Evolutionary conservation across 345 rosid genomes (phyloP).

Genomic region (Ceriops tagal): DNA sequence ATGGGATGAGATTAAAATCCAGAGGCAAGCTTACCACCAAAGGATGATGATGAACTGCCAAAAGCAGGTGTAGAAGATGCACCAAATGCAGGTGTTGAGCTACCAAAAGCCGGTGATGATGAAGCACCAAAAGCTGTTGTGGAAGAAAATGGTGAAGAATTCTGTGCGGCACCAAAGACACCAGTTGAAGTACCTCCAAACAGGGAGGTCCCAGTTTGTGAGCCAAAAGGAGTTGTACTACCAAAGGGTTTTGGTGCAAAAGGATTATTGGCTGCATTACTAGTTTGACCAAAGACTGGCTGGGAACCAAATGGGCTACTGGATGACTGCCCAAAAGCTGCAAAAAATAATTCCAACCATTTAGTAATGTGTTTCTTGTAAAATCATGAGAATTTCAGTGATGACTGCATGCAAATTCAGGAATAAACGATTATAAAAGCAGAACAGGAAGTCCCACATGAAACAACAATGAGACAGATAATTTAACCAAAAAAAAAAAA

Average conservation of each 20-base stretch:
- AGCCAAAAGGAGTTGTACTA: conserved; percentile 60
- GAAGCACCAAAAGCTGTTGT: conserved; percentile 68
- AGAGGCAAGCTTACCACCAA: conserved; percentile 56
- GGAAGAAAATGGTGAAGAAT: conserved; percentile 68
- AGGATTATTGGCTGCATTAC: conserved; percentile 51
- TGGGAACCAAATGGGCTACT: conserved; percentile 68
- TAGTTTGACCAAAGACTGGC: conserved; percentile 68
- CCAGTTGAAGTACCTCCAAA: conserved; percentile 93
- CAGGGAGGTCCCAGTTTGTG: conserved; percentile 69
- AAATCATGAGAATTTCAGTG: too few species aligned
- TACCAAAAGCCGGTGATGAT: conserved; percentile 70
- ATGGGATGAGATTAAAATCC: background rate
- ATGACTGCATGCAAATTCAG: too few species aligned
- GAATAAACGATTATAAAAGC: too few species aligned
- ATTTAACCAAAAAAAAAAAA: too few species aligned
- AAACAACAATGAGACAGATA: too few species aligned
- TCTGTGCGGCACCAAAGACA: conserved; percentile 64
- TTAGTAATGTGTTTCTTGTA: too few species aligned
- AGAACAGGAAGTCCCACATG: too few species aligned
- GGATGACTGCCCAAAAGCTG: conserved; percentile 85
- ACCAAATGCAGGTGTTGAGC: conserved; percentile 57
- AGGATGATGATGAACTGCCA: conserved; percentile 61
- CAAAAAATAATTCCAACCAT: conserved; percentile 4
- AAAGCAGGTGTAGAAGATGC: conserved; percentile 67
- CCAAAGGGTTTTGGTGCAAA: conserved; percentile 76